Evolutionary conservation across 169 alveolate species (phyloP), one percentile per base, ranked within the genome.

Genomic region (Cryptosporidium bovis): DNA sequence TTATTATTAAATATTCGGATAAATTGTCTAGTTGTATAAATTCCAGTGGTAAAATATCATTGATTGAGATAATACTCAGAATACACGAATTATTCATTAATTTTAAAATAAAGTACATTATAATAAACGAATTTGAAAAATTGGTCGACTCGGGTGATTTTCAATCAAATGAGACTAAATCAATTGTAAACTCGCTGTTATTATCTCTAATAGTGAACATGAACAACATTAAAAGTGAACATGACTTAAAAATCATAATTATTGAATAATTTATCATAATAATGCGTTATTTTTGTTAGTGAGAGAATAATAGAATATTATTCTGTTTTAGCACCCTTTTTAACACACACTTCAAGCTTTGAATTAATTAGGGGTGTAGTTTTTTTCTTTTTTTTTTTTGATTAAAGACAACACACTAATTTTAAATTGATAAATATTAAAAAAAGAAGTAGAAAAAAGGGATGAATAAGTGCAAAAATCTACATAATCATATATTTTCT

Each of bases 1-100:
- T 77, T 15, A 53, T 77, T 10, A 46, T 77, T 24, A 77, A 60
- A 36, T 77, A 60, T 62, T 36, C 71, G 13, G 87, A 77, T 77
- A 62, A 53, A 40, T 60, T 77, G 66, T 34, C 69, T 34, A 6
- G 27, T 20, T 44, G 64, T 20, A 29, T 24, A 31, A 40, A 40
- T 2, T 29, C 64, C 0, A 56, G 15, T 18, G 87, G 64, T 2
- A 66, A 77, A 46, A 60, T 56, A 44, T 77, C 87, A 3, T 40
- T 77, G 4, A 20, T 77, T 77, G 87, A 77, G 36, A 62, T 77
- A 31, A 34, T 77, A 27, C 24, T 77, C 7, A 36, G 87, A 56
- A 60, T 62, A 27, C 87, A 77, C 18, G 87, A 77, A 60, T 62
- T 77, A 60, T 62, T 29, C 24, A 62, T 36, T 36, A 58, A 60